Evolutionary conservation across 2,329 filamentous ascomycete species (phyloP), one percentile per base, ranked within the genome.

Genomic region (Aspergillus fructus): DNA sequence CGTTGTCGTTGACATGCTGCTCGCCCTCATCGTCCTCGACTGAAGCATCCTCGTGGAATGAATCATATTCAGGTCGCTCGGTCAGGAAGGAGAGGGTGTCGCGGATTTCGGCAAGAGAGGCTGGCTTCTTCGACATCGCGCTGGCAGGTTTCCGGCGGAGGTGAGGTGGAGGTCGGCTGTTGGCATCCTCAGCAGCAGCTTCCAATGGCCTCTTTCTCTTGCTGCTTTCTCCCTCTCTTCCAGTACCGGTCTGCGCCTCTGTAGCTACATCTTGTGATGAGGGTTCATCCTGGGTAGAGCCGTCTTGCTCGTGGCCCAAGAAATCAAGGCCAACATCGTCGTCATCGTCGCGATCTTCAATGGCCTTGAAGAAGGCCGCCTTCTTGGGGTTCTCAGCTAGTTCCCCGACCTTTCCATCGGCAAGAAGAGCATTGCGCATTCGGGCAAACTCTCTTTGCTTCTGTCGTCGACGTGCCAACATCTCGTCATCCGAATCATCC

Each of bases 371-470:
- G 78, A 99, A 99, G 0, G 94, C 94, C 60, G 89, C 84, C 71
- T 92, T 93, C 70, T 93, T 93, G 2, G 90, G 90, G 66, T 96
- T 92, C 70, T 91, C 87, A 34, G 91, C 92, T 61, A 97, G 91
- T 74, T 93, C 93, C 70, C 89, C 91, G 65, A 99, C 86, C 39
- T 91, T 91, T 73, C 96, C 93, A 68, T 97, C 93, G 23, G 90
- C 83, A 47, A 96, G 84, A 8, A 99, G 82, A 6, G 93, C 90
- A 72, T 91, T 92, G 56, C 92, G 89, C 89, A 96, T 96, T 76
- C 91, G 90, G 37, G 89, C 89, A 74, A 96, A 96, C 68, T 97
- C 91, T 40, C 88, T 84, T 52, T 91, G 88, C 79, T 96, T 96
- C 79, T 89, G 86, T 50, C 91, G 86, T 46, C 89, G 86, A 45